phyloP scores from a whole-genome alignment of 495 filamentous ascomycete species.

The Penicillium coprophilum region DNA sequence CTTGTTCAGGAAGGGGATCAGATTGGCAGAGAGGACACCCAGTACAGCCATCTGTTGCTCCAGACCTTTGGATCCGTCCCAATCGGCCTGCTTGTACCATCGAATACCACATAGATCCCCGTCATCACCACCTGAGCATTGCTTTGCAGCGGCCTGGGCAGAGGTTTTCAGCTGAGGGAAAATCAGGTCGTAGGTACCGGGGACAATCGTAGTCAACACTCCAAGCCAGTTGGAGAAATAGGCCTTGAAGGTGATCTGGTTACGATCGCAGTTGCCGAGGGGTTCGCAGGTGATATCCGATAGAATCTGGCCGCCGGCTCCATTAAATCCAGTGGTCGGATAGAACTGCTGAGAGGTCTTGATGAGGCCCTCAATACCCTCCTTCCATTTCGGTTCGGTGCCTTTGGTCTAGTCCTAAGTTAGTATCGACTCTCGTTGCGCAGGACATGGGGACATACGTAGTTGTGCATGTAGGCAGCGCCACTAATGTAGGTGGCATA shows the following conservation, averaged over 20 bases:
- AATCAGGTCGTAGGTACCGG: slow-evolving; percentile 57
- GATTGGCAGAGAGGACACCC: slow-evolving; percentile 54
- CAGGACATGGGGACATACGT: slow-evolving; percentile 38
- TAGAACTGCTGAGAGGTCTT: slow-evolving; percentile 46
- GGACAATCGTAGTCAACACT: slow-evolving; percentile 63
- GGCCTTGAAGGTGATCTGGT: slow-evolving; percentile 74
- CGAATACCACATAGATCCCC: slow-evolving; percentile 52
- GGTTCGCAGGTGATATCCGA: slow-evolving; percentile 71
- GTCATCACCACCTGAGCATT: slow-evolving; percentile 55
- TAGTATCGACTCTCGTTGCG: slow-evolving; percentile 3
- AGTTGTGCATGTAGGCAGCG: slow-evolving; percentile 75
- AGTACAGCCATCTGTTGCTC: slow-evolving; percentile 62
- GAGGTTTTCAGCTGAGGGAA: slow-evolving; percentile 55
- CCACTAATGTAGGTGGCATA: slow-evolving; percentile 72
- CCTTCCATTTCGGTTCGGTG: slow-evolving; percentile 52
- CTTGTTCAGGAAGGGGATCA: slow-evolving; percentile 46
- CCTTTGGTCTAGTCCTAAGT: slow-evolving; percentile 40
- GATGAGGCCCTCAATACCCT: slow-evolving; percentile 56
- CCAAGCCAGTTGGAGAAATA: slow-evolving; percentile 71
- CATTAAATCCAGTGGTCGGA: slow-evolving; percentile 51
- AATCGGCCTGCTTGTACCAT: slow-evolving; percentile 47
- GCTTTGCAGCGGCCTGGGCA: slow-evolving; percentile 58
- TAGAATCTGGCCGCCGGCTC: slow-evolving; percentile 53
- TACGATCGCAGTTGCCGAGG: slow-evolving; percentile 62
- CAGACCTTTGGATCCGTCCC: slow-evolving; percentile 50